Evolutionary conservation across 441 rosid species (phyloP).

Genomic region (Iberis amara): DNA sequence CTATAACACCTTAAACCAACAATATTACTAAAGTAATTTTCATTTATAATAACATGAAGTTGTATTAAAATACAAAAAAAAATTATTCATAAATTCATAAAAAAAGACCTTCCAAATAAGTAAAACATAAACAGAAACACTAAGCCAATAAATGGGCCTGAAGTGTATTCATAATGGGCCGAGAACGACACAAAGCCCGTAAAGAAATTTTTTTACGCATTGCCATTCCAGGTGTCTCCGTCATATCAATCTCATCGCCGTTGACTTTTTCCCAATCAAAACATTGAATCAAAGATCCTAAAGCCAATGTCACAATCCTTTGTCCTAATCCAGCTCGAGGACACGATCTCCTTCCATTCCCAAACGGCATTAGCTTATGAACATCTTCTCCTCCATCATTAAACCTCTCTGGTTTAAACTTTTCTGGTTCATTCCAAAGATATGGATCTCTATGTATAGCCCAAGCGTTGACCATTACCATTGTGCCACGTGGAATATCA

Average conservation of each 20-base stretch:
- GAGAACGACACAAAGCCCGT: constrained; percentile 11
- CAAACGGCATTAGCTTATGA: constrained; percentile 1
- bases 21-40: too few relatives aligned
- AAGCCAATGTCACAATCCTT: constrained; percentile 12
- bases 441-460: constrained; percentile 13
- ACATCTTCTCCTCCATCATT: constrained; percentile 1
- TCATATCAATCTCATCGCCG: constrained; percentile 10
- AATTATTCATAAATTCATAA: too few relatives aligned
- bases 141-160: neutral
- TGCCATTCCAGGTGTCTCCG: constrained; percentile 3
- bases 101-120: too few relatives aligned
- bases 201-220: constrained; percentile 16
- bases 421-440: constrained; percentile 15
- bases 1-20: too few relatives aligned
- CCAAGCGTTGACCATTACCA: constrained; percentile 16
- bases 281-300: constrained; percentile 18
- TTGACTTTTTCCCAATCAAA: constrained; percentile 14
- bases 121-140: too few relatives aligned
- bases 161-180: constrained; percentile 12
- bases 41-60: too few relatives aligned
- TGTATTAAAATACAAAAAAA: too few relatives aligned
- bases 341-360: constrained; percentile 15
- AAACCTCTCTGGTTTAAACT: constrained; percentile 12
- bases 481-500: constrained; percentile 14
- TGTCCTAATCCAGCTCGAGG: constrained; percentile 15